Base-by-base conservation (phyloP, 2,329 filamentous ascomycete genomes). In the Pezicula neosporulosa region DNA sequence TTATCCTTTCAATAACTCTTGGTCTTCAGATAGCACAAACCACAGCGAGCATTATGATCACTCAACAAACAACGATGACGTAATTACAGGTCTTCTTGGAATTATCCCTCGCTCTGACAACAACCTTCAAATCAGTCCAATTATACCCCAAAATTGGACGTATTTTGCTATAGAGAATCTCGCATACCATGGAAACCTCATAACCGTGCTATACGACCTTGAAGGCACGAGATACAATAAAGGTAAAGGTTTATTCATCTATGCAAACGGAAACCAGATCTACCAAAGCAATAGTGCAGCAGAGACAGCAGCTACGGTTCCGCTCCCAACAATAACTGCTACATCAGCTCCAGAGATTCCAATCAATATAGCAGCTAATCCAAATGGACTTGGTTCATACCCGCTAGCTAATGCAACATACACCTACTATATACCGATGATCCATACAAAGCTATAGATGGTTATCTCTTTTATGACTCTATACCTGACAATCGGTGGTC, bases 21-120 rank as follows among this genome's bases (percentile, higher is more conserved):
- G 72, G 68, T 66, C 58, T 49, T 63, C 64, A 15, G 68, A 73
- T 51, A 53, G 58, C 10, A 55, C 54, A n/a, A 71, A 72, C 48
- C 70, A 72, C 47, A 68, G 63, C 2, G 71, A 73, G 56, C 65
- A 75, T 56, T 75, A 75, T 56, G 65, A 70, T 49, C 73, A 75
- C 55, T 75, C 72, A 0, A 74, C 71, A 1, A 71, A 72, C 53
- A 66, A 72, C 21, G 71, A 76, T 60, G 71, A 75, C 51, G 64
- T 76, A 5, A 68, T 76, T 44, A 70, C 72, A 7, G 70, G 72
- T 2, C 60, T 76, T 2, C 52, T 76, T 13, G 73, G 73, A 4
- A 65, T 75, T 7, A 55, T 71, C 13, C 69, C 70, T 3, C 67
- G 66, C 9, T 52, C 68, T 6, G 70, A 71, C n/a, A 61, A 73